Base-by-base conservation (phyloP, 805 yeast species). In the Metschnikowia sp. region DNA sequence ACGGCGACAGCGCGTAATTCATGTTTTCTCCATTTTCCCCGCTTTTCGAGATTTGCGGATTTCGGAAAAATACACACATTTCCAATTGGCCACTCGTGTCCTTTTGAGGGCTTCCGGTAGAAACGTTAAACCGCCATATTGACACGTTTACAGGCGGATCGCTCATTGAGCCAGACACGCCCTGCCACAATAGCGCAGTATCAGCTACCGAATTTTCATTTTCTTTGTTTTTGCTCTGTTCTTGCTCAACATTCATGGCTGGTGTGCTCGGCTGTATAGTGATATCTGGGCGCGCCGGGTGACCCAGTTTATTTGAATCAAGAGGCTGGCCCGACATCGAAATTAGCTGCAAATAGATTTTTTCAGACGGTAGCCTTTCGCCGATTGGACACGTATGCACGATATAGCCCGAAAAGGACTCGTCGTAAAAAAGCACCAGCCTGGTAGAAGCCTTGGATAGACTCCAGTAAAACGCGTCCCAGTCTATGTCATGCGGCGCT, bases 341-440 rank as follows among this genome's bases (percentile, higher is more conserved):
- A 12, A 2, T 12, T 32, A 42, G 42, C 19, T 42, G 32, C 44
- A 52, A 38, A 32, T 33, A 48, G 10, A 47, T 45, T 15, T 31
- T 39, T 12, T 36, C 10, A 10, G 50, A 48, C 32, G 48, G 50
- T 32, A 13, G 40, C 1, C 15, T 22, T 30, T 15, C 30, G 4
- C 43, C 39, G 10, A 39, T 6, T 19, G 42, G 36, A 33, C 31
- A 41, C 15, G 58, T 47, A 46, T 55, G 58, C 28, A 65, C 42
- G 22, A 69, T 44, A 48, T 60, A 69, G 1, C 69, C 72, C 10
- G 47, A 42, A 30, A 66, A 52, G 3, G 51, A 39, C 44, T 69
- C 74, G 43, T 68, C 72, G 48, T 61, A 65, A 45, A 66, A 69
- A 18, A 63, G 55, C 18, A 64, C 19, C 30, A 36, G 35, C 8